phyloP scores from a whole-genome alignment of 208 protist species.

The Acanthamoeba lenticulata region DNA sequence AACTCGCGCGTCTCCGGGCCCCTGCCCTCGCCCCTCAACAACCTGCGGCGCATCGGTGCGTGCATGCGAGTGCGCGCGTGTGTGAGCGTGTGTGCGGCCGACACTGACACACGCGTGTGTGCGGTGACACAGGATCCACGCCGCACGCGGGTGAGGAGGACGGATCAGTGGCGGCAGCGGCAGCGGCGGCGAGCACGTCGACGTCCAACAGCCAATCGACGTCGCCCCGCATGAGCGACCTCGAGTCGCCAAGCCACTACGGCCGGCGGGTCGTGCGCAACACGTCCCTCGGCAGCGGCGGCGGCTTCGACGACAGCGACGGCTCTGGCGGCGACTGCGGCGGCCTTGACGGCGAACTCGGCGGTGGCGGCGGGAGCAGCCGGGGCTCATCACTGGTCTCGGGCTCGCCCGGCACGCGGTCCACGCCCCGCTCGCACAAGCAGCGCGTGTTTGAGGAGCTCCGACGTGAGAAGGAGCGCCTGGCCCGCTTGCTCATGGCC shows the following conservation, averaged over 20 bases:
- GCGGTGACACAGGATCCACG: not conserved
- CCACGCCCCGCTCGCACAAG: constrained; percentile 3
- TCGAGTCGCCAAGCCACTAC: not conserved
- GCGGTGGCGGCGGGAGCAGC: too few species aligned
- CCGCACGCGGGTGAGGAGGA: not conserved
- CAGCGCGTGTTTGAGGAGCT: constrained; percentile 26
- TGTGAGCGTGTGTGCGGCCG: too few species aligned
- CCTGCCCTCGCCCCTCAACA: not conserved
- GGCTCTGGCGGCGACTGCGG: not conserved
- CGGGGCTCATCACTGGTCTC: not conserved
- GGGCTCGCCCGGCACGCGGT: not conserved
- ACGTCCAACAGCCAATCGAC: not conserved
- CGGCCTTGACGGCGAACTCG: not conserved
- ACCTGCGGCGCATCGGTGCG: not conserved
- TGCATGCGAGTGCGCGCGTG: too few species aligned
- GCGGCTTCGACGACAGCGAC: not conserved
- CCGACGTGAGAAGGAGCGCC: not conserved
- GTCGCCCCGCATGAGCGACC: not conserved
- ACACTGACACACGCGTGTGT: too few species aligned
- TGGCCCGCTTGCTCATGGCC: not conserved
- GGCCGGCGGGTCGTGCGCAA: not conserved
- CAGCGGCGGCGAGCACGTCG: not conserved
- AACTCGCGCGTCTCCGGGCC: not conserved
- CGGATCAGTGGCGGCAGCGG: not conserved
- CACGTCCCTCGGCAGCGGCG: not conserved